Percentiles rank a stretch among this genome's conserved stretches.
These are phyloP conservation scores for Apiospora pterosperma DNA, from an alignment of 2,329 filamentous ascomycete genomes.

Conservation along the genomic window DNA sequence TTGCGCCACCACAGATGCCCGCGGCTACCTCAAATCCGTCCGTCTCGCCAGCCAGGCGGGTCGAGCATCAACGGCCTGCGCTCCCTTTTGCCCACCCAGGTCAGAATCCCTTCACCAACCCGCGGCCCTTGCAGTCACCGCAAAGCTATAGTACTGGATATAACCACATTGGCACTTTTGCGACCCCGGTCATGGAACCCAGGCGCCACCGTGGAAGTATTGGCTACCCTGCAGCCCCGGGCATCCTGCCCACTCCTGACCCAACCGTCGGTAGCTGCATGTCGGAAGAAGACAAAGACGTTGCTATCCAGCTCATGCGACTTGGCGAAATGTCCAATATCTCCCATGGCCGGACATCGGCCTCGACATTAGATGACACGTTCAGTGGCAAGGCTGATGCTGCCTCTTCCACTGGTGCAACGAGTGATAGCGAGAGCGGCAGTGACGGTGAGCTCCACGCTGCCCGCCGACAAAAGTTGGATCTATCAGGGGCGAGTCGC, in stretches of 20 bases:
- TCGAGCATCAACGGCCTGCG: constrained; percentile 67
- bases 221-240: constrained; percentile 49
- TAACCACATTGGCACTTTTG: constrained; percentile 55
- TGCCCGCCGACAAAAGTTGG: constrained; percentile 56
- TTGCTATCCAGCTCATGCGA: constrained; percentile 94
- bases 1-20: constrained; percentile 90
- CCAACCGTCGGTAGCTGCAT: constrained; percentile 97
- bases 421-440: constrained; percentile 71
- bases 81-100: constrained; percentile 73
- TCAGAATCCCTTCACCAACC: constrained; percentile 77
- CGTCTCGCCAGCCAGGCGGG: constrained; percentile 82
- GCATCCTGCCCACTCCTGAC: constrained; percentile 86
- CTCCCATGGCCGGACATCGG: constrained; percentile 87
- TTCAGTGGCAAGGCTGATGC: constrained; percentile 86
- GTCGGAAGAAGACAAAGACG: constrained; percentile 90
- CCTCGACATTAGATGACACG: constrained; percentile 89
- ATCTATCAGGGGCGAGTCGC: constrained; percentile 37
- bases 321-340: constrained; percentile 92
- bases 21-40: constrained; percentile 96
- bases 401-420: constrained; percentile 80
- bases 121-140: constrained; percentile 77
- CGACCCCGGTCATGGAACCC: constrained; percentile 58
- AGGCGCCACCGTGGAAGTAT: constrained; percentile 66
- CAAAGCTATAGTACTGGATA: constrained; percentile 65
- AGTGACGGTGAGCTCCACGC: constrained; percentile 61